phyloP scores from a whole-genome alignment of 2,329 filamentous ascomycete species.

The Fusarium xyrophilum region DNA sequence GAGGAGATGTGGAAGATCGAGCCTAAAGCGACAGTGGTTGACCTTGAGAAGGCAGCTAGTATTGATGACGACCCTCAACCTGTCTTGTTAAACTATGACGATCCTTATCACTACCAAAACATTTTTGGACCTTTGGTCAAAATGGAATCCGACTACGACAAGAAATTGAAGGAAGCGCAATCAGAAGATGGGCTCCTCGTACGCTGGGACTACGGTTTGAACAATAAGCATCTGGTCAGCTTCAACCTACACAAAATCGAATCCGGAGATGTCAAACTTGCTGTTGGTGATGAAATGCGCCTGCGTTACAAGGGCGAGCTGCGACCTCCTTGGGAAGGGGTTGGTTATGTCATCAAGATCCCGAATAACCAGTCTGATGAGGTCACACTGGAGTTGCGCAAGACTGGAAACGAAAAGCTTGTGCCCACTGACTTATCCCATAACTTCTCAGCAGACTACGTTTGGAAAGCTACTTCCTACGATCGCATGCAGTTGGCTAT shows the following conservation, averaged over 20 bases:
- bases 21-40: conserved; percentile 82
- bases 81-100: conserved; percentile 91
- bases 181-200: conserved; percentile 95
- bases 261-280: conserved; percentile 95
- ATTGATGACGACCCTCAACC: conserved; percentile 95
- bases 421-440: conserved; percentile 96
- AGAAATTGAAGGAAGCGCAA: conserved; percentile 97
- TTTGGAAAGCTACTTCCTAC: conserved; percentile 99
- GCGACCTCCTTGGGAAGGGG: conserved; percentile 91
- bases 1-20: conserved; percentile 99
- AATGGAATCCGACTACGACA: conserved; percentile 99
- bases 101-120: conserved; percentile 98
- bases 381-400: conserved; percentile 91
- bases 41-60: conserved; percentile 88
- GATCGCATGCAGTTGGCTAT: conserved; percentile 99
- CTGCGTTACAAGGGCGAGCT: conserved; percentile 95
- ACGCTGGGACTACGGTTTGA: conserved; percentile 92
- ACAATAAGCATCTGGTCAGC: conserved; percentile 95
- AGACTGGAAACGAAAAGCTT: conserved; percentile 93
- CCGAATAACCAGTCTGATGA: conserved; percentile 99
- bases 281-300: conserved; percentile 98
- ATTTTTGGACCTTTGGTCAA: conserved; percentile 98
- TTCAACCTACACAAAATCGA: conserved; percentile 97
- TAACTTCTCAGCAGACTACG: conserved; percentile 98
- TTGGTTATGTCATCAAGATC: conserved; percentile 99